Conservation (phyloP, 331 rosid genomes). For the Erythrophleum ivorense region DNA sequence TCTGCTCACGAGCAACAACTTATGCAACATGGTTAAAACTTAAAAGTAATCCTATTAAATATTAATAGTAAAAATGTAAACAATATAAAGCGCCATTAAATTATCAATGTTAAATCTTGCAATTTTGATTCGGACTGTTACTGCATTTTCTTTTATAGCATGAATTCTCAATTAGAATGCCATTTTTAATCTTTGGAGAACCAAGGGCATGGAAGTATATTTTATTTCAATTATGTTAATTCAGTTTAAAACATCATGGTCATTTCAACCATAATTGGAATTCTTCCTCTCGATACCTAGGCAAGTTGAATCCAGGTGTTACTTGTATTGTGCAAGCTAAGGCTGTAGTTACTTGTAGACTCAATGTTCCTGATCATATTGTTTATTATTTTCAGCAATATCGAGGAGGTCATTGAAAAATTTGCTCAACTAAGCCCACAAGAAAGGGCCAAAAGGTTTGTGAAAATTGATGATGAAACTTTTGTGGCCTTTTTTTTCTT, state of each 20-base stretch:
- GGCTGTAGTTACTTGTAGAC: not conserved
- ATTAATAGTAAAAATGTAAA: not conserved
- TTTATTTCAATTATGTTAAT: not conserved
- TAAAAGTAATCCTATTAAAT: not conserved
- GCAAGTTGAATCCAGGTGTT: slow-evolving; percentile 15
- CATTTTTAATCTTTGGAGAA: not conserved
- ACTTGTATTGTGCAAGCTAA: not conserved
- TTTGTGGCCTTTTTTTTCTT: not conserved
- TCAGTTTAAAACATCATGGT: not conserved
- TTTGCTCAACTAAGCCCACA: slow-evolving; percentile 74
- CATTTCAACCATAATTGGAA: not conserved
- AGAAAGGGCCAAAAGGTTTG: slow-evolving; percentile 82
- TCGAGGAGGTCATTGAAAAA: slow-evolving; percentile 71
- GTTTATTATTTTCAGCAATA: slow-evolving; percentile 49
- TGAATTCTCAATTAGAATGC: not conserved
- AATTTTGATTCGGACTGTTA: not conserved
- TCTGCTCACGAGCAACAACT: not conserved
- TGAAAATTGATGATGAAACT: not conserved
- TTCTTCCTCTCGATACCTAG: slow-evolving; percentile 2
- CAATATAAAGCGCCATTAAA: not conserved
- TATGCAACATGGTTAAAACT: not conserved
- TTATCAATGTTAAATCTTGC: not conserved
- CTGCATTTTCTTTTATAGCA: not conserved
- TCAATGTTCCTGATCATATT: not conserved
- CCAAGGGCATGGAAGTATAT: slow-evolving; percentile 12